Percentiles rank a stretch among this genome's conserved stretches.
These are phyloP conservation scores for Phylloporus sp. DNA, from an alignment of 768 basidiomycete genomes.

Conservation along the genomic window DNA sequence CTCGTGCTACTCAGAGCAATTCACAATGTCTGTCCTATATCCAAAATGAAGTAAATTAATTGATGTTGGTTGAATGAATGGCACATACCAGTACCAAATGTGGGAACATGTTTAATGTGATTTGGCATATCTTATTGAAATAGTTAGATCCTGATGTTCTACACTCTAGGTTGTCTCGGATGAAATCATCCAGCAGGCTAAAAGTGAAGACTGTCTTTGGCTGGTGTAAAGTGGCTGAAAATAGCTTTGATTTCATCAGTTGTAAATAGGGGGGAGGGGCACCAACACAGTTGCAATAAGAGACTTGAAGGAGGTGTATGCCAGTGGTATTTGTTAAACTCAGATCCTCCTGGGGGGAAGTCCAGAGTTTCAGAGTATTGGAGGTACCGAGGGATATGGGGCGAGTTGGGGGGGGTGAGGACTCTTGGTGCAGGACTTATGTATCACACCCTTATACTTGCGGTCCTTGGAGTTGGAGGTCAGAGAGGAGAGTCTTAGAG, in stretches of 20 bases:
- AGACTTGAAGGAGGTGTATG: no score
- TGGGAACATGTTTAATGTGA: neutral
- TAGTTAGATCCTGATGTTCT: neutral
- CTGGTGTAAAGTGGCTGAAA: neutral
- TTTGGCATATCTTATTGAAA: neutral
- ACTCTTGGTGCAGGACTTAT: no score
- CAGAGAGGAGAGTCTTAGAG: no score
- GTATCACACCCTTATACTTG: no score
- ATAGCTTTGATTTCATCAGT: neutral
- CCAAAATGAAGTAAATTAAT: no score
- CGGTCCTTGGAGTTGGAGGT: no score
- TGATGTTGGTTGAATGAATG: no score
- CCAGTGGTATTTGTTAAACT: no score
- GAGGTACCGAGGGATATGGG: no score
- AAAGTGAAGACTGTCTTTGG: conserved; percentile 9
- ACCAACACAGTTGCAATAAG: neutral
- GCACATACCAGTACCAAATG: neutral
- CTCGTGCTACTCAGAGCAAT: conserved; percentile 5
- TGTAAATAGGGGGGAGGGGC: accelerated
- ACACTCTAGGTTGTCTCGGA: conserved; percentile 17
- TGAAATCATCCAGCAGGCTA: conserved; percentile 17
- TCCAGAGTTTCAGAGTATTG: no score
- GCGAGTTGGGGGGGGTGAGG: no score
- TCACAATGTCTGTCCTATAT: conserved; percentile 20
- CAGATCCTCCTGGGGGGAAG: no score